Conservation (phyloP, 768 basidiomycete genomes). For the Roridomyces roridus region DNA sequence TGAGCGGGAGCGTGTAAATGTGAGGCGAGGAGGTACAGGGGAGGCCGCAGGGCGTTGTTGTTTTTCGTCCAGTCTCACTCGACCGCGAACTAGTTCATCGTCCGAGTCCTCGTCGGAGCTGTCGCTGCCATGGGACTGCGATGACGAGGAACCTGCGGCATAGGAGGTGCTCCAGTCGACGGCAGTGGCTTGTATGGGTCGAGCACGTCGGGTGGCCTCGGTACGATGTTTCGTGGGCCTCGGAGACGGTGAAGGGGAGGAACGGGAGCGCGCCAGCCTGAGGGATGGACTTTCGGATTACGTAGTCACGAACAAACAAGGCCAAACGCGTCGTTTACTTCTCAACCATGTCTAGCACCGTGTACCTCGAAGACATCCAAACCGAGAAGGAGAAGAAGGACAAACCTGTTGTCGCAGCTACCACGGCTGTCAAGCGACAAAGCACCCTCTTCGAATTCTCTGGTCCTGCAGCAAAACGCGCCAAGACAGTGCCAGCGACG, state of each 20-base stretch:
- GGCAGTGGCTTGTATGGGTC: constrained; percentile 33
- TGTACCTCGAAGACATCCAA: constrained; percentile 43
- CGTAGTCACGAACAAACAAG: background rate
- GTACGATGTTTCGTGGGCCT: constrained; percentile 47
- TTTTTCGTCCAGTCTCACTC: constrained; percentile 17
- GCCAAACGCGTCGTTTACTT: background rate
- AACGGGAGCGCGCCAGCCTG: constrained; percentile 82
- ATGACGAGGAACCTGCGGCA: constrained; percentile 60
- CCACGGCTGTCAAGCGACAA: constrained; percentile 55
- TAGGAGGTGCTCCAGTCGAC: constrained; percentile 88
- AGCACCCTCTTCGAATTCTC: constrained; percentile 67
- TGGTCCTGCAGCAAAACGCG: constrained; percentile 39
- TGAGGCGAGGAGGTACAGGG: constrained; percentile 41
- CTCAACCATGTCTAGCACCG: constrained; percentile 19
- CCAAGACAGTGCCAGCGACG: background rate
- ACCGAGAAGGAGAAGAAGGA: constrained; percentile 14
- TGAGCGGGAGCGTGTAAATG: constrained; percentile 79
- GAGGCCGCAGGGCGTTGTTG: constrained; percentile 25
- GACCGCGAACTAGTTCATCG: constrained; percentile 38
- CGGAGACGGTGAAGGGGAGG: constrained; percentile 71
- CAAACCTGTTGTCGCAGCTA: constrained; percentile 18
- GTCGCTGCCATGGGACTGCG: constrained; percentile 16
- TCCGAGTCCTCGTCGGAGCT: constrained; percentile 65
- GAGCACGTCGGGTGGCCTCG: constrained; percentile 48
- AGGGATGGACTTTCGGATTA: constrained; percentile 14